Percentiles rank a stretch among this genome's conserved stretches.
These are phyloP conservation scores for Fusarium brachygibbosum DNA, from an alignment of 2,329 filamentous ascomycete species.

Conservation along the genomic window DNA sequence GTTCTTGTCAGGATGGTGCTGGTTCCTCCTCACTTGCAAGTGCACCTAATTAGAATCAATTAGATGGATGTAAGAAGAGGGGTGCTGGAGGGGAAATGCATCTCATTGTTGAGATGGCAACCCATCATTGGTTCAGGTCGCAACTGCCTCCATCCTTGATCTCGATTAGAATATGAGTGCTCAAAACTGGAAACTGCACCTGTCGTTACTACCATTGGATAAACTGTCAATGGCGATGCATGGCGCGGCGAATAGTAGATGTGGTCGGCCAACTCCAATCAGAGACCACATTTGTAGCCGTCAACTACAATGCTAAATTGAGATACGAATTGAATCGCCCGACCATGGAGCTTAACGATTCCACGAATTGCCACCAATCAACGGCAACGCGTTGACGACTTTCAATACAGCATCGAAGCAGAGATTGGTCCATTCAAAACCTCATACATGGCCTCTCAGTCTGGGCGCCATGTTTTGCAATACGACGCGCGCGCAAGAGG, in stretches of 20 bases:
- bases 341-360: not conserved
- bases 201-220: slow-evolving; percentile 11
- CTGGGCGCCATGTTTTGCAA: slow-evolving; percentile 7
- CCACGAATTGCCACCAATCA: slow-evolving; percentile 26
- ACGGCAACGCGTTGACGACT: slow-evolving; percentile 8
- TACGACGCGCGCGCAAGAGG: slow-evolving; percentile 32
- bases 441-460: not conserved
- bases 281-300: not conserved
- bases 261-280: slow-evolving; percentile 10
- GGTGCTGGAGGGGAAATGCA: slow-evolving; percentile 8
- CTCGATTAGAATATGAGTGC: slow-evolving; percentile 14
- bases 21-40: slow-evolving; percentile 15
- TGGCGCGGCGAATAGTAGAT: slow-evolving; percentile 7
- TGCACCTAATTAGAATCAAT: not conserved
- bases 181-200: slow-evolving; percentile 14
- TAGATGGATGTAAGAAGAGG: slow-evolving; percentile 21
- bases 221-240: slow-evolving; percentile 5
- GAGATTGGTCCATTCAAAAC: slow-evolving; percentile 7
- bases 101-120: slow-evolving; percentile 17
- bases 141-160: slow-evolving; percentile 29
- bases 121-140: slow-evolving; percentile 26
- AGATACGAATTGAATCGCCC: slow-evolving; percentile 14
- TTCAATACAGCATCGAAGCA: slow-evolving; percentile 9
- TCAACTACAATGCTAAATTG: slow-evolving; percentile 17
- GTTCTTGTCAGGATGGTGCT: slow-evolving; percentile 31